Evolutionary conservation across 441 rosid species (phyloP).

Genomic region (Oxalis stricta): DNA sequence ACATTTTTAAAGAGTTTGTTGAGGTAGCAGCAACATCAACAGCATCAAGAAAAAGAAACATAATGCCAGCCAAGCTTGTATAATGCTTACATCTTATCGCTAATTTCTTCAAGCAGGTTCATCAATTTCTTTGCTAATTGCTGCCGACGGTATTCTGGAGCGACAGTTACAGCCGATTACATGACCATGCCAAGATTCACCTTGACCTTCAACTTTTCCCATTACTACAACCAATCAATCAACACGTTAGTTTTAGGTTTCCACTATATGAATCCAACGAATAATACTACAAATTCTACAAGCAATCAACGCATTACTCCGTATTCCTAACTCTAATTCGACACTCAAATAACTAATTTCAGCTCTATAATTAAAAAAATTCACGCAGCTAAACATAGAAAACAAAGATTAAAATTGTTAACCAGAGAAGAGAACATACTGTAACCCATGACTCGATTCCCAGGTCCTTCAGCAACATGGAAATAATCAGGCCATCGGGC

Average conservation of each 20-base stretch:
- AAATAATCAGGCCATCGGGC: conserved; percentile 97
- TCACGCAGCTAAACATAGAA: neutral
- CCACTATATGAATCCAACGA: no score
- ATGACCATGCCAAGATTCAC: conserved; percentile 75
- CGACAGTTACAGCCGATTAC: conserved; percentile 86
- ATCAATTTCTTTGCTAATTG: conserved; percentile 83
- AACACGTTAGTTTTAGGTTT: neutral
- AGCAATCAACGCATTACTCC: no score
- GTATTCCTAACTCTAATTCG: no score
- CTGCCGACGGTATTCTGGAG: conserved; percentile 80
- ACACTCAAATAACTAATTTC: neutral
- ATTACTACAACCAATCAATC: conserved; percentile 44
- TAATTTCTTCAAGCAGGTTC: conserved; percentile 81
- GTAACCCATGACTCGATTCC: conserved; percentile 75
- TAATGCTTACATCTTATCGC: conserved; percentile 68
- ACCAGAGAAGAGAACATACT: conserved; percentile 22
- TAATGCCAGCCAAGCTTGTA: neutral
- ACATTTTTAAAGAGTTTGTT: neutral
- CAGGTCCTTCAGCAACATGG: conserved; percentile 82
- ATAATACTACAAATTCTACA: no score
- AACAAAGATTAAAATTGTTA: neutral
- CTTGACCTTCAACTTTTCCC: conserved; percentile 82
- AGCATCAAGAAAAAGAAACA: neutral
- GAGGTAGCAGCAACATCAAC: neutral
- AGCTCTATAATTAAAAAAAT: neutral